Evolutionary conservation across 2,329 filamentous ascomycete species (phyloP).

Genomic region (Fusarium musae): DNA sequence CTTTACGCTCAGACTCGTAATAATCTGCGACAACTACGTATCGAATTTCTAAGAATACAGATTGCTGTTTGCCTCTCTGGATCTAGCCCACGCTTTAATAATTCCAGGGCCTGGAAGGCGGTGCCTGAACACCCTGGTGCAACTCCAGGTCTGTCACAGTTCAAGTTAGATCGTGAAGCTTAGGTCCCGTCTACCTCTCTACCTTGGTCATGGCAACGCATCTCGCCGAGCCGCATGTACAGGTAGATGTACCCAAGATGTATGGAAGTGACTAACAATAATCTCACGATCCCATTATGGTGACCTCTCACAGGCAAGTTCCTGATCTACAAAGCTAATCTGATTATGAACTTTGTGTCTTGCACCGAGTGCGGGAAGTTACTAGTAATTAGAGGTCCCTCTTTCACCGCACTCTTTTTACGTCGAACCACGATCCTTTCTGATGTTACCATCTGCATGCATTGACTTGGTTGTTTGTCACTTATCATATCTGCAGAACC

Average conservation of each 20-base stretch:
- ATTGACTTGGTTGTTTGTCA: not conserved
- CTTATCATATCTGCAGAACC: slow-evolving; percentile 18
- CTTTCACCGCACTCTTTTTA: slow-evolving; percentile 10
- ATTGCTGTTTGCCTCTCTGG: slow-evolving; percentile 5
- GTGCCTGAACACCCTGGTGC: slow-evolving; percentile 15
- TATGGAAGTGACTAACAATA: not conserved
- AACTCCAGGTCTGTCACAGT: slow-evolving; percentile 13
- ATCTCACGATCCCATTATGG: not conserved
- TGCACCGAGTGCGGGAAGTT: not conserved
- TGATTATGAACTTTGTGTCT: not conserved
- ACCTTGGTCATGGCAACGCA: slow-evolving; percentile 43
- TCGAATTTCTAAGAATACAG: slow-evolving; percentile 23
- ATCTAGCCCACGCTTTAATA: slow-evolving; percentile 1
- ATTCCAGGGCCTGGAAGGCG: slow-evolving; percentile 2
- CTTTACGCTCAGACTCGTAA: not conserved
- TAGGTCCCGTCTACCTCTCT: slow-evolving; percentile 23
- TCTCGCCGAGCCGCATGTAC: slow-evolving; percentile 26
- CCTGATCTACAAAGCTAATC: slow-evolving; percentile 7
- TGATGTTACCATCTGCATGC: slow-evolving; percentile 3
- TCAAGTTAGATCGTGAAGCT: slow-evolving; percentile 31
- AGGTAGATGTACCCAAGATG: not conserved
- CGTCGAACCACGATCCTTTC: slow-evolving; percentile 4
- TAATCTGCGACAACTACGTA: not conserved
- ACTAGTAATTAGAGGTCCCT: not conserved
- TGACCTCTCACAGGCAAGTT: slow-evolving; percentile 3